Percentiles rank a stretch among this genome's conserved stretches.
These are phyloP conservation scores for Skeletonema tropicum DNA, from an alignment of 108 stramenopile species.

Conservation along the genomic window DNA sequence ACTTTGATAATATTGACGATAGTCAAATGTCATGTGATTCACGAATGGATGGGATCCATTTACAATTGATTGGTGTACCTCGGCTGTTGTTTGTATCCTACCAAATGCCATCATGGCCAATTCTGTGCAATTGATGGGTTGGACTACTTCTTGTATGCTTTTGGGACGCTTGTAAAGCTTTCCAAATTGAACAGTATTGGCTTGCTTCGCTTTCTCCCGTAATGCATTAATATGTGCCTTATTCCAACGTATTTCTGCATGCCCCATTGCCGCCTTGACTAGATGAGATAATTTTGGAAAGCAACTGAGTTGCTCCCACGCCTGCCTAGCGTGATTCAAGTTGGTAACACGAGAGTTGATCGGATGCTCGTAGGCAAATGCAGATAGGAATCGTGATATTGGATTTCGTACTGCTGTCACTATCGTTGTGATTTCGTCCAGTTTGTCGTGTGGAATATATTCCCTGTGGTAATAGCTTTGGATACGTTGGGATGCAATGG, in stretches of 20 bases:
- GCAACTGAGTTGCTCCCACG: slow-evolving; percentile 4
- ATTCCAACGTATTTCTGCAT: slow-evolving; percentile 12
- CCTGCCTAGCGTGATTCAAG: background rate
- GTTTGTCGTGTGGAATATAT: slow-evolving; percentile 4
- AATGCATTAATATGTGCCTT: slow-evolving; percentile 4
- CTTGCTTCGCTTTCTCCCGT: background rate
- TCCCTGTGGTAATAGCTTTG: slow-evolving; percentile 20
- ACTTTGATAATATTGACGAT: slow-evolving; percentile 22
- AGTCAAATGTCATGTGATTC: slow-evolving; percentile 22
- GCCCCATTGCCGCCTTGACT: slow-evolving; percentile 19
- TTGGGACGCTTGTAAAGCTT: background rate
- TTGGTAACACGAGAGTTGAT: background rate
- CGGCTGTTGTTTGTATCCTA: background rate
- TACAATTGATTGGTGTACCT: background rate
- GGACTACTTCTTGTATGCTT: background rate
- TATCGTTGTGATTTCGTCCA: slow-evolving; percentile 6
- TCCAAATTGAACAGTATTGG: slow-evolving; percentile 1
- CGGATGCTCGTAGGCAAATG: slow-evolving; percentile 23
- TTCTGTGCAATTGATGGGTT: slow-evolving; percentile 11
- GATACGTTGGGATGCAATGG: slow-evolving; percentile 9
- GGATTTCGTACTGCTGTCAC: slow-evolving; percentile 18
- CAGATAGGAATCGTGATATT: slow-evolving; percentile 12
- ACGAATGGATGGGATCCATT: slow-evolving; percentile 12
- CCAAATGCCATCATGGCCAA: slow-evolving; percentile 16
- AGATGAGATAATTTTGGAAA: slow-evolving; percentile 9